phyloP scores from a whole-genome alignment of 2,329 filamentous ascomycete species.

The Fusarium haematococcum region DNA sequence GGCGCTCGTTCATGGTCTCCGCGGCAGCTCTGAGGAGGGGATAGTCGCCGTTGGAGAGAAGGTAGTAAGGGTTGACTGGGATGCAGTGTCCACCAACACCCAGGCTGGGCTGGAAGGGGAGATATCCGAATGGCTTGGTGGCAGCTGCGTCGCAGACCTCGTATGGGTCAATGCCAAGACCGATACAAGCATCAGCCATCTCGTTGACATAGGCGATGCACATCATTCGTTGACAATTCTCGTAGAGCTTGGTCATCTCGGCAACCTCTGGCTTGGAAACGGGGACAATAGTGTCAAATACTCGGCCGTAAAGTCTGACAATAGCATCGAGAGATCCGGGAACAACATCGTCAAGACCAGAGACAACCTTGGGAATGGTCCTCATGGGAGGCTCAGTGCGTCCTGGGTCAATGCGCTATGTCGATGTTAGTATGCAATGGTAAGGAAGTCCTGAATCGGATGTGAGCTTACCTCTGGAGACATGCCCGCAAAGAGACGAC shows the following conservation, averaged over 20 bases:
- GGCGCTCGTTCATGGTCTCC: slow-evolving; percentile 56
- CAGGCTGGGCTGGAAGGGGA: slow-evolving; percentile 58
- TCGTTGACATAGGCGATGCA: slow-evolving; percentile 66
- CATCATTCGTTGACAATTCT: slow-evolving; percentile 67
- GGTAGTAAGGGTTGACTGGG: slow-evolving; percentile 65
- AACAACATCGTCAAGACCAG: slow-evolving; percentile 60
- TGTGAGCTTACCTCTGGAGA: slow-evolving; percentile 52
- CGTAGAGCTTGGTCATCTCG: slow-evolving; percentile 68
- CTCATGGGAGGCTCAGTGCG: slow-evolving; percentile 53
- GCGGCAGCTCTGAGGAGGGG: slow-evolving; percentile 59
- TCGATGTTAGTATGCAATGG: slow-evolving; percentile 1
- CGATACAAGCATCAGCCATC: slow-evolving; percentile 63
- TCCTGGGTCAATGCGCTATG: slow-evolving; percentile 63
- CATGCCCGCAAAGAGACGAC: slow-evolving; percentile 61
- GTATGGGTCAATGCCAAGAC: slow-evolving; percentile 59
- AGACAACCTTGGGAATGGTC: slow-evolving; percentile 66
- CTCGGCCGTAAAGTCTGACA: slow-evolving; percentile 54
- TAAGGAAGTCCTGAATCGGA: accelerated
- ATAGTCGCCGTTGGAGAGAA: slow-evolving; percentile 59
- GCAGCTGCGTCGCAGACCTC: slow-evolving; percentile 61
- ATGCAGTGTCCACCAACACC: slow-evolving; percentile 69
- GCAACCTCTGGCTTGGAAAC: slow-evolving; percentile 65
- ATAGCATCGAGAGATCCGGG: slow-evolving; percentile 59
- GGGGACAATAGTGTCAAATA: slow-evolving; percentile 59
- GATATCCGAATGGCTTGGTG: slow-evolving; percentile 65